Conservation (phyloP, 805 yeast genomes). For the Saccharomycopsis fibuligera region DNA sequence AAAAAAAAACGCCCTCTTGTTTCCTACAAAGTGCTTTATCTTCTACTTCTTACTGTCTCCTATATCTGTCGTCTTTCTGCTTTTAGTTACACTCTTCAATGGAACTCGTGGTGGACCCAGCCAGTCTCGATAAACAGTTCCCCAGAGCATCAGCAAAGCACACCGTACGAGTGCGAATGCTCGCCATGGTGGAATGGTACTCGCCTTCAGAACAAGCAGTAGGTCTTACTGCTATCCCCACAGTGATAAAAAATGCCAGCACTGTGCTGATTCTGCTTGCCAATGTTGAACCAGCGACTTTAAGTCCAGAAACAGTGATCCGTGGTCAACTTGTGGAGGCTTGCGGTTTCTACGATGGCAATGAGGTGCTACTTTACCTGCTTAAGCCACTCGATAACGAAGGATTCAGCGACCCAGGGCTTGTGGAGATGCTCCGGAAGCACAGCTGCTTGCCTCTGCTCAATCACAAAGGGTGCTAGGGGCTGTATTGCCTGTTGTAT, state of each 20-base stretch:
- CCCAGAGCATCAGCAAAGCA: constrained; percentile 5
- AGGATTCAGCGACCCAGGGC: constrained; percentile 4
- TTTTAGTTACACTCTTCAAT: too few species aligned
- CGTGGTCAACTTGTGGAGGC: constrained; percentile 9
- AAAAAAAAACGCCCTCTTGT: too few species aligned
- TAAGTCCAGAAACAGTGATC: not conserved
- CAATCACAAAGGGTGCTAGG: not conserved
- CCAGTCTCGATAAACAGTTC: constrained; percentile 1
- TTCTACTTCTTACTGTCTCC: too few species aligned
- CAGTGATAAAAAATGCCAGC: not conserved
- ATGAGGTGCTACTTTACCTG: not conserved
- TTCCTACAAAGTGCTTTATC: too few species aligned
- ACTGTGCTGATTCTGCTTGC: not conserved
- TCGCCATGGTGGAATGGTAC: constrained; percentile 4
- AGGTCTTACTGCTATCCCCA: constrained; percentile 2
- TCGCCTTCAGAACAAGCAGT: not conserved
- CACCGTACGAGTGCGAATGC: constrained; percentile 4
- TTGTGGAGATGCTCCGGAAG: not conserved
- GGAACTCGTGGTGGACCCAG: constrained; percentile 7
- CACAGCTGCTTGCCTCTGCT: not conserved
- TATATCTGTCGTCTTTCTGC: too few species aligned
- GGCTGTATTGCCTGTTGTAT: constrained; percentile 6
- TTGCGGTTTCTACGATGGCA: constrained; percentile 8
- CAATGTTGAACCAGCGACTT: not conserved
- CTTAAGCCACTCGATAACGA: constrained; percentile 12